Evolutionary conservation across 2,329 filamentous ascomycete species (phyloP), one percentile per base, ranked within the genome.

Genomic region (Dactylellina parvicollis): DNA sequence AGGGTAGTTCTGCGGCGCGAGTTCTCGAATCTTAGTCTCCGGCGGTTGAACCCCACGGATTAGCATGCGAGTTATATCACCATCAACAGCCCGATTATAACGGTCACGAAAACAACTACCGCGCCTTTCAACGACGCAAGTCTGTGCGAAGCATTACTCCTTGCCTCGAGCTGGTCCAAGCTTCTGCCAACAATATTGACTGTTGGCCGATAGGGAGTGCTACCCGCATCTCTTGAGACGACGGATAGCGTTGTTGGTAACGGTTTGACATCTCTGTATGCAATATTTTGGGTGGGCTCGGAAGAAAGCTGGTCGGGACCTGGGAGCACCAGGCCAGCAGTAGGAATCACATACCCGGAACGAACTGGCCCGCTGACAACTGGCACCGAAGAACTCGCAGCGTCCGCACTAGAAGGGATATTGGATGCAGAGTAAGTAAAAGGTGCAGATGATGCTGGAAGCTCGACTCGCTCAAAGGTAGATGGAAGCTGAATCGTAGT

Each of bases 401-500:
- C 32, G 22, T 50, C 38, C 20, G 57, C 44, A 52, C 28, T 47
- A 10, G 16, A n/a, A 22, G 42, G 30, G n/a, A 60, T 60, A 14
- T 42, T 50, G 4, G 57, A 38, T 38, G 30, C 44, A 40, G 42
- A 50, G 20, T 38, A 40, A 3, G 57, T 50, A 22, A 52, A 62
- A 3, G 47, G 22, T 22, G 16, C 47, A 14, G 46, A 22, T 4
- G 52, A 14, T 1, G 52, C 40, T 10, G 67, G 46, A 38, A 54
- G 8, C n/a, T 50, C 50, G 2, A 65, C 32, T 18, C 42, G 52
- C 16, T 64, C 30, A 42, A 22, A 64, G 1, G 36, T 62, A 9
- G 67, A 44, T 12, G 38, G n/a, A 12, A 59, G n/a, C 22, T 61
- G 55, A 10, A 70, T 42, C 1, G 65, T 70, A 7, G 65, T 70